Base-by-base conservation (phyloP, 306 rosid species). In the Trifolium dubium region DNA sequence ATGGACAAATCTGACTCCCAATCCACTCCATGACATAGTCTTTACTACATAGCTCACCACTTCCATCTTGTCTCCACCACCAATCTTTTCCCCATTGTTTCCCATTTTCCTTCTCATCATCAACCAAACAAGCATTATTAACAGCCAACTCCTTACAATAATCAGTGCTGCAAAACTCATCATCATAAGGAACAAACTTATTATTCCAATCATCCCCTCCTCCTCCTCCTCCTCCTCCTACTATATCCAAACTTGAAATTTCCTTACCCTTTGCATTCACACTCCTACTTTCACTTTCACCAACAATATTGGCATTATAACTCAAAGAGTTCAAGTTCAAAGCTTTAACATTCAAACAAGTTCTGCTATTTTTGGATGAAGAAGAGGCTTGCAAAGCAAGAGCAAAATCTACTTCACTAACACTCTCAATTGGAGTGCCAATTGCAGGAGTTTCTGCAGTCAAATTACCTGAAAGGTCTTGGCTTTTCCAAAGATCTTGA, bases 61-160 rank as follows among this genome's bases (percentile, higher is more conserved):
- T 86, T 47, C 92, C 98, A 73, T 91, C 97, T 58, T 94, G 98
- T 68, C 78, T 88, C 98, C 97, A 94, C 98, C 97, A 91, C 98
- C 98, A 94, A 64, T 89, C 97, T 78, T 91, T 88, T 15, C 97
- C 96, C 94, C 98, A 86, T 71, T 85, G 93, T 78, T 88, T 88
- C 44, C 77, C 83, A 77, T 85, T 87, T 67, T 51, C 88, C 37
- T 74, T 87, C 64, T 88, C 94, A 69, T 88, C 91, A 70, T 74
- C 88, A 50, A 50, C 82, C 23, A 77, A 67, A 64, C 74, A 76
- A 56, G 90, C 53, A 77, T 50, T 59, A 77, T 60, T 79, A 53
- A 47, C 65, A 82, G 72, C 80, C 81, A 90, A 82, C 81, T 90
- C 97, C 83, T 90, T 90, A 54, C 96, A 81, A 72, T 82, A 86